Base-by-base conservation (phyloP, 306 rosid species). In the Vigna reflexopilosa region DNA sequence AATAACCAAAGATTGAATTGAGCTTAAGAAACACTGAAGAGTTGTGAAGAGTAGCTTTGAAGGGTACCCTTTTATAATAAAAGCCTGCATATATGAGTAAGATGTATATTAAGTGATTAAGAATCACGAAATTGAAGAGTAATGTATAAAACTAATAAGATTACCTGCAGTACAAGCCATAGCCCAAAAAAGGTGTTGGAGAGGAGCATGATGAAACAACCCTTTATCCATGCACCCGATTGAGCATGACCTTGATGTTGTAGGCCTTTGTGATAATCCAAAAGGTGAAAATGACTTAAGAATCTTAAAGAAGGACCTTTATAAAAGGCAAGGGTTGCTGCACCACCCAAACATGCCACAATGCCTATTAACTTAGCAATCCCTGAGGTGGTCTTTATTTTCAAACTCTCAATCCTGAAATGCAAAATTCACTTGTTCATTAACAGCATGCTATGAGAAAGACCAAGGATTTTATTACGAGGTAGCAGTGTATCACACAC, bases 91-190 rank as follows among this genome's bases (percentile, higher is more conserved):
- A 5, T 30, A 30, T 30, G 16, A 2, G 24, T 24, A 28, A 62
- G 16, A 30, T 30, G 5, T 30, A 62, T 30, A 16, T 6, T 59
- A 28, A 59, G 12, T 30, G 16, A 32, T 62, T 16, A 28, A 59
- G 15, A 26, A 26, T 26, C 28, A 26, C 28, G 28, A 26, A 26
- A 26, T 26, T 52, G 20, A 52, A 52, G 58, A 24, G 56, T 8
- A 76, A 44, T 5, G 5, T 61, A 30, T 30, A 30, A 30, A 30
- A 30, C 4, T 10, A 45, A 12, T 12, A 12, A 45, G 50, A 45
- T 7, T 76, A 92, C 97, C 92, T 92, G 96, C 1, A 90, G 67
- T 30, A 92, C 93, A 82, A 92, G 85, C 91, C 92, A 92, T 2
- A 85, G 17, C 16, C 85, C 88, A 89, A 90, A 92, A 15, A 73